Base-by-base conservation (phyloP, 2,329 filamentous ascomycete genomes). In the Beauveria sp. region DNA sequence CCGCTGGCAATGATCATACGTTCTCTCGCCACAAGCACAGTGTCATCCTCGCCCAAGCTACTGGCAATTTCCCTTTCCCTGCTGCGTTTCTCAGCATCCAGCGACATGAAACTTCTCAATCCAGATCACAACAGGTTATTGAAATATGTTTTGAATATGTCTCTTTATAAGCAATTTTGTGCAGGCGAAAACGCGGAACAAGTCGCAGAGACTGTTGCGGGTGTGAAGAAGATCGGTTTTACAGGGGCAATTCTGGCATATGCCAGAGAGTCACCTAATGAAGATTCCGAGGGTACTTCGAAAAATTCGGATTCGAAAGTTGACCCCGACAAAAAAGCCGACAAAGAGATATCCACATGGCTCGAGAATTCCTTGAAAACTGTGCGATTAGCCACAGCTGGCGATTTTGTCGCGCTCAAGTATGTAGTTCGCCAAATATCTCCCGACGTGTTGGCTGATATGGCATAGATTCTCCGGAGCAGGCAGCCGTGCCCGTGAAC, bases 161-260 rank as follows among this genome's bases (percentile, higher is more conserved):
- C 81, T 0, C 81, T 80, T 4, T 79, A 72, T 66, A 80, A 81
- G 43, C 82, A 85, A 60, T 85, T 84, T 70, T 85, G 82, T 64
- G 78, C 79, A 0, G 82, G 82, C 1, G 78, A 80, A 66, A 79
- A 55, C 42, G 50, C 42, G 7, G 20, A 40, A 3, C 22, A 61
- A 18, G 43, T 61, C 12, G 28, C 40, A 14, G 38, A 49, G 9
- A 55, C 50, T 3, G 24, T 57, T 40, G 46, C 38, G 2, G 8
- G 18, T 6, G 47, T 30, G 8, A 62, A 58, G 20, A 14, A 28
- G 2, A 42, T 53, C 16, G 46, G 60, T 18, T 47, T 58, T 16
- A 49, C 52, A 10, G 53, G 60, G 5, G 54, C 54, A 30, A 53
- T 58, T 14, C 49, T 58, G 9, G 54, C 47, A n/a, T 58, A 62